Evolutionary conservation across 2,329 filamentous ascomycete species (phyloP), one percentile per base, ranked within the genome.

Genomic region (Ceratocystis albifundus): DNA sequence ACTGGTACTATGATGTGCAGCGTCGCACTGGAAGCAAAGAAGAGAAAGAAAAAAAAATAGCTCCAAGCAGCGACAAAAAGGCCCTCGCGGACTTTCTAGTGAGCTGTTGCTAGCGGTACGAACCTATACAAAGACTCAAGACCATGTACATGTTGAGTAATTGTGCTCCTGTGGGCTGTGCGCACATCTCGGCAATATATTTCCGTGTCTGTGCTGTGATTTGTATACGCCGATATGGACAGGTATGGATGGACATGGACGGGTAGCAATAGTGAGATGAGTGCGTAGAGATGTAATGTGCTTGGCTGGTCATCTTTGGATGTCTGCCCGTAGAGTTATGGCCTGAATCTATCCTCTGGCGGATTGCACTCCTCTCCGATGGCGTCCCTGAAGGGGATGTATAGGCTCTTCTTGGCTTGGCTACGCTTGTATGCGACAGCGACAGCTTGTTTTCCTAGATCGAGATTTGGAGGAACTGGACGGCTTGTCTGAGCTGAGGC

Each of bases 131-230:
- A 17, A 17, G 12, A n/a, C 25, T 17, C 7, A 15, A 25, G n/a
- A 53, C 22, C 48, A 53, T n/a, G 48, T 20, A 53, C 48, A 6
- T 25, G 50, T 15, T 28, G 25, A n/a, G 17, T 57, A 57, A 32
- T 8, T 57, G 53, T 30, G 22, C 22, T 57, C 53, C 20, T 22
- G 10, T 57, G 53, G 53, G 53, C 53, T 57, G 53, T 57, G 53
- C 53, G 53, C 30, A 30, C 53, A 32, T 57, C 15, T 57, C 53
- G 53, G 53, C 53, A 57, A 57, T 57, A 57, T 57, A 57, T 57
- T 57, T 57, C 53, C 53, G 53, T 28, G 22, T 57, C 53, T 57
- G 53, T 57, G 53, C 53, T 30, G 28, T 57, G 53, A 32, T 28
- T 57, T 20, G 53, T 32, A 15, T 57, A 28, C 8, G 17, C 25